Evolutionary conservation across 768 basidiomycete species (phyloP).

Genomic region (Tulasnella sp.): DNA sequence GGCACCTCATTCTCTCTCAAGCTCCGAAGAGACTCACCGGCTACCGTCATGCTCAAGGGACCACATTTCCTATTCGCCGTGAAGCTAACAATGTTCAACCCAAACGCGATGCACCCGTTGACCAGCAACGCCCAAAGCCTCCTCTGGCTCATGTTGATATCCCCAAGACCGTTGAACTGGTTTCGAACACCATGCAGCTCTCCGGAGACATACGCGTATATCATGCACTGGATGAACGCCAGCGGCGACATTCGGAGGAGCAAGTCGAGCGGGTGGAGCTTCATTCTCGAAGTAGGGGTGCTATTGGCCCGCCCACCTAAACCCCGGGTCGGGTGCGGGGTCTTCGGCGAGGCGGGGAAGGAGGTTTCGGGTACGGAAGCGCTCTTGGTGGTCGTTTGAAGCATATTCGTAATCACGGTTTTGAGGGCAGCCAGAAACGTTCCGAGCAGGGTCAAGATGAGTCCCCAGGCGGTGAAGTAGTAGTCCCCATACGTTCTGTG

Average conservation of each 20-base stretch:
- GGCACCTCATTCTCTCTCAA: neutral
- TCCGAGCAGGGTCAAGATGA: constrained; percentile 79
- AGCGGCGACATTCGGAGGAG: constrained; percentile 84
- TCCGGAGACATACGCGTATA: constrained; percentile 66
- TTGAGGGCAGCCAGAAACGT: constrained; percentile 87
- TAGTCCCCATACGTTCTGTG: constrained; percentile 64
- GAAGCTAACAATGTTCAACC: constrained; percentile 87
- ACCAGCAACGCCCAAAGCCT: neutral
- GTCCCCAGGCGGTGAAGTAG: constrained; percentile 74
- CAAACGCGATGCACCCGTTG: constrained; percentile 85
- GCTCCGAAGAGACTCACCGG: constrained; percentile 38
- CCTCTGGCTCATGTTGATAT: constrained; percentile 37
- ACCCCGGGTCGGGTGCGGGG: neutral
- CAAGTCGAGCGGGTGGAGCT: constrained; percentile 70
- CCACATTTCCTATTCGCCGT: constrained; percentile 88
- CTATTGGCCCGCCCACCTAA: constrained; percentile 46
- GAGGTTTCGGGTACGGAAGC: too few species aligned
- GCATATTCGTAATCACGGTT: constrained; percentile 80
- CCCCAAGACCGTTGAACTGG: constrained; percentile 22
- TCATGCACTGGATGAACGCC: constrained; percentile 76
- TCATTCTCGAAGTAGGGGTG: neutral
- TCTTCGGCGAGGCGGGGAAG: neutral
- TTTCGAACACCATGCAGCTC: constrained; percentile 37
- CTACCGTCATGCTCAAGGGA: constrained; percentile 82
- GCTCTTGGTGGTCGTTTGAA: constrained; percentile 33